A percentile compares a stretch with the other conserved stretches of the same genome.
These are phyloP conservation scores for Verticillium albo-atrum DNA, from an alignment of 2,329 filamentous ascomycete genomes.

Conservation along the genomic window DNA sequence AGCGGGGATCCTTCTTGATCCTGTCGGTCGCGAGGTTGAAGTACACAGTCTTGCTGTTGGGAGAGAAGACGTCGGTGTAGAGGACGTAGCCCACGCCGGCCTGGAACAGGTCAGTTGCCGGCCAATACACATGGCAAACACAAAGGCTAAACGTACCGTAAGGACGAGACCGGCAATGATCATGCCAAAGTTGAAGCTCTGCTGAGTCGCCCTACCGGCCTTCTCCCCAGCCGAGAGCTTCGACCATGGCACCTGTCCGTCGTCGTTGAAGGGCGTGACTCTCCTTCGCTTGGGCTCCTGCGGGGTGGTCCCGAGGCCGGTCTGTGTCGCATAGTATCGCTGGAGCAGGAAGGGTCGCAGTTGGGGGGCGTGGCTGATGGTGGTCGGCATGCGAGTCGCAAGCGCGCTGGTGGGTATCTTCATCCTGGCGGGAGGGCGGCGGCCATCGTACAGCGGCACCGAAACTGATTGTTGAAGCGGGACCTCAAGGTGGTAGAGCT, in stretches of 20 bases:
- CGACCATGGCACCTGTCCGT: slow-evolving; percentile 76
- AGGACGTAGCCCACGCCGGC: slow-evolving; percentile 74
- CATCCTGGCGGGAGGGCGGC: slow-evolving; percentile 39
- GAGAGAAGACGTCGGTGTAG: slow-evolving; percentile 77
- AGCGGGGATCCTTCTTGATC: slow-evolving; percentile 68
- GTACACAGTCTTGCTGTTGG: slow-evolving; percentile 78
- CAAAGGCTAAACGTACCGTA: slow-evolving; percentile 52
- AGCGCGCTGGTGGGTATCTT: slow-evolving; percentile 35
- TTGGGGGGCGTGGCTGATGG: slow-evolving; percentile 17
- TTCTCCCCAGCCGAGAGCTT: slow-evolving; percentile 75
- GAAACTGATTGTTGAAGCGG: background rate
- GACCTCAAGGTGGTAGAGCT: background rate
- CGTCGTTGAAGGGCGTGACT: slow-evolving; percentile 82
- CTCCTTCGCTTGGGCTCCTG: slow-evolving; percentile 54
- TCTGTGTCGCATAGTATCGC: slow-evolving; percentile 58
- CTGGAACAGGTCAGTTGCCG: slow-evolving; percentile 31
- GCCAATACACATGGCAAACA: background rate
- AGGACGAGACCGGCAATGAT: slow-evolving; percentile 69
- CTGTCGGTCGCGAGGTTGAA: slow-evolving; percentile 84
- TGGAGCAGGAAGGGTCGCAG: slow-evolving; percentile 31
- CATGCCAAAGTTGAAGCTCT: slow-evolving; percentile 81
- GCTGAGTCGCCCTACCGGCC: slow-evolving; percentile 78
- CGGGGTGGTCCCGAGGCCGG: slow-evolving; percentile 30
- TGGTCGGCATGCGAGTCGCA: slow-evolving; percentile 24
- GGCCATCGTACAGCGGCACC: slow-evolving; percentile 26